phyloP scores from a whole-genome alignment of 2,329 filamentous ascomycete genomes.

The Verticillium zaregamsianum region DNA sequence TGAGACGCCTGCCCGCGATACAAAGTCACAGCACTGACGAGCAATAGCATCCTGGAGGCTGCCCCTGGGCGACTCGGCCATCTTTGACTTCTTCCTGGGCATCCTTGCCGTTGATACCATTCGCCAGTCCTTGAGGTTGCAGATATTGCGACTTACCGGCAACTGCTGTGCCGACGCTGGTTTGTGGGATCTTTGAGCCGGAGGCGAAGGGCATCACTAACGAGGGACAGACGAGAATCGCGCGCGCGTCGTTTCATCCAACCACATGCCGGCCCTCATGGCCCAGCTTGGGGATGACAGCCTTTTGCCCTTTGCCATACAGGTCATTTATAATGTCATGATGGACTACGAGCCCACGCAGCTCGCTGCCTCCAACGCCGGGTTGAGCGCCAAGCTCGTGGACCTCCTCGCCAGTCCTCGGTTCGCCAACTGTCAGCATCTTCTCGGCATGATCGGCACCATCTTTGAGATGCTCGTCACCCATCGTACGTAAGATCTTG shows the following conservation, averaged over 20 bases:
- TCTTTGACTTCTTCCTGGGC: slow-evolving; percentile 52
- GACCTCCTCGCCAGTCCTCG: slow-evolving; percentile 42
- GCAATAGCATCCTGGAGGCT: slow-evolving; percentile 49
- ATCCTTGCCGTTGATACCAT: slow-evolving; percentile 35
- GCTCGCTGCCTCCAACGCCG: slow-evolving; percentile 46
- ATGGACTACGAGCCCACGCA: slow-evolving; percentile 61
- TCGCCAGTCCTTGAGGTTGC: slow-evolving; percentile 42
- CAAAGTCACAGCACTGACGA: neutral
- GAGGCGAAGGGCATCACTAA: neutral
- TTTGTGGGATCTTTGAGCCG: slow-evolving; percentile 16
- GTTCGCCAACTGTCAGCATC: slow-evolving; percentile 33
- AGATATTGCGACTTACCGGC: slow-evolving; percentile 53
- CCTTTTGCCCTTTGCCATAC: slow-evolving; percentile 48
- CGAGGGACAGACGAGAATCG: slow-evolving; percentile 50
- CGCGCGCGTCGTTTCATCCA: slow-evolving; percentile 46
- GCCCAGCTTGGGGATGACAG: slow-evolving; percentile 41
- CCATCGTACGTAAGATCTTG: slow-evolving; percentile 33
- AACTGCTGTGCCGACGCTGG: slow-evolving; percentile 61
- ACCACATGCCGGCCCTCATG: slow-evolving; percentile 43
- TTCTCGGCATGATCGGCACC: slow-evolving; percentile 52
- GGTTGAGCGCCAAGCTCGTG: slow-evolving; percentile 45
- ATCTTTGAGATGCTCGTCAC: slow-evolving; percentile 49
- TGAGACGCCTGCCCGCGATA: slow-evolving; percentile 27
- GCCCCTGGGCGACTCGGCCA: slow-evolving; percentile 53
- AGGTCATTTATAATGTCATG: slow-evolving; percentile 59